Base-by-base conservation (phyloP, 805 yeast genomes). In the Sugiyamaella americana region DNA sequence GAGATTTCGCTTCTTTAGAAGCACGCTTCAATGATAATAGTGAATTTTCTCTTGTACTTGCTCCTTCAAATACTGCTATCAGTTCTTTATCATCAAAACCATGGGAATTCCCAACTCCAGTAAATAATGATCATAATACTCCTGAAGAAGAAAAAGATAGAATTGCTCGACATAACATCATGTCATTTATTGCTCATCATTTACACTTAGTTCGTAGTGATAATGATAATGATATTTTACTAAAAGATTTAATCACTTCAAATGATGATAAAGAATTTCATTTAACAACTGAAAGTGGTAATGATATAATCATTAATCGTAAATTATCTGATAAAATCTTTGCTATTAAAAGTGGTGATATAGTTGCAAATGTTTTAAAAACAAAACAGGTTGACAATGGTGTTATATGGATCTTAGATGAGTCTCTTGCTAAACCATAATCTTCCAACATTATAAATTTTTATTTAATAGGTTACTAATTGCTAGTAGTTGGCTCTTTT, bases 61-160 rank as follows among this genome's bases (percentile, higher is more conserved):
- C 94, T 2, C 95, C 95, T 5, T 69, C 78, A 1, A 78, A 87
- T 58, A 63, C 62, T 10, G 89, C 87, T 2, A 69, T 87, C 49
- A 65, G 66, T 26, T 64, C 70, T 1, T 58, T 81, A 41, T 10
- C 63, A 2, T 47, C 61, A 46, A 87, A 86, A 61, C 95, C 95
- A 18, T 87, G 95, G 95, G 82, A 82, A 59, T 87, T 82, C 62
- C 95, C 95, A 5, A 56, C 68, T 3, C 67, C 78, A 13, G 69
- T 69, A 19, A 70, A 66, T 4, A 66, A 62, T 26, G 60, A 61
- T 1, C 43, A 48, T 10, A 20, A 21, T 17, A 36, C 57, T 59
- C 34, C 46, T 19, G 73, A 72, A 32, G 60, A 62, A 41, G 68
- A 70, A 19, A 72, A 74, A 39, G 87, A 81, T 46, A 62, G 66